These are phyloP conservation scores for Thalassia testudinum DNA, from an alignment of 116 monocot species.

Conservation along the genomic window DNA sequence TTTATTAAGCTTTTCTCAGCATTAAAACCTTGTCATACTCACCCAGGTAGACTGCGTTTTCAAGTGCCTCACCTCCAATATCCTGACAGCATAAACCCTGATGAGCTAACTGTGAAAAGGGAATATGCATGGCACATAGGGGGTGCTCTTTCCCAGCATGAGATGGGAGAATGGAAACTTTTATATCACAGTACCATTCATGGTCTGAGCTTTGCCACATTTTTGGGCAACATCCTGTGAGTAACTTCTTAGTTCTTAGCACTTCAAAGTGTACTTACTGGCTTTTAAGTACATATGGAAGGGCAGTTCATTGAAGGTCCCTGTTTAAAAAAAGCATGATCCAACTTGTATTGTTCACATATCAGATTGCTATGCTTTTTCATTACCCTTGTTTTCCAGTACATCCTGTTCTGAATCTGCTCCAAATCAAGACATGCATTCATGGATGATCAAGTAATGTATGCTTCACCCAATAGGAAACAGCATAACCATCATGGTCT, in stretches of 20 bases:
- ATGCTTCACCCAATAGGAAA: no score
- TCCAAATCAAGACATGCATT: no score
- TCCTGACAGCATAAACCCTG: conserved; percentile 35
- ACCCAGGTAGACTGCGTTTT: conserved; percentile 49
- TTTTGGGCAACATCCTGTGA: conserved; percentile 71
- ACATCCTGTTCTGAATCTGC: no score
- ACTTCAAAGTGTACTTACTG: no score
- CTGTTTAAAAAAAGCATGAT: no score
- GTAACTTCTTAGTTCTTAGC: conserved; percentile 2
- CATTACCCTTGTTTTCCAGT: no score
- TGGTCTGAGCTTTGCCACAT: conserved; percentile 88
- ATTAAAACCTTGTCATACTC: not conserved
- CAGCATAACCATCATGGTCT: no score
- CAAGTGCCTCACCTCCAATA: conserved; percentile 50
- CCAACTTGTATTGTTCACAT: no score
- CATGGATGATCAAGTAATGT: no score
- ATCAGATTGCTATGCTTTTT: no score
- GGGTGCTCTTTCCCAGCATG: conserved; percentile 54
- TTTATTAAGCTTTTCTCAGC: not conserved
- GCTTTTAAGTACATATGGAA: no score
- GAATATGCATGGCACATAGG: conserved; percentile 96
- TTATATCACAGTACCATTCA: conserved; percentile 68
- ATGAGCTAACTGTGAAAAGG: conserved; percentile 36
- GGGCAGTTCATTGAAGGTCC: no score
- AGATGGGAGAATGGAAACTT: conserved; percentile 74